Conservation (phyloP, 176 grass and related monocot species). For the Oryza longistaminata region DNA sequence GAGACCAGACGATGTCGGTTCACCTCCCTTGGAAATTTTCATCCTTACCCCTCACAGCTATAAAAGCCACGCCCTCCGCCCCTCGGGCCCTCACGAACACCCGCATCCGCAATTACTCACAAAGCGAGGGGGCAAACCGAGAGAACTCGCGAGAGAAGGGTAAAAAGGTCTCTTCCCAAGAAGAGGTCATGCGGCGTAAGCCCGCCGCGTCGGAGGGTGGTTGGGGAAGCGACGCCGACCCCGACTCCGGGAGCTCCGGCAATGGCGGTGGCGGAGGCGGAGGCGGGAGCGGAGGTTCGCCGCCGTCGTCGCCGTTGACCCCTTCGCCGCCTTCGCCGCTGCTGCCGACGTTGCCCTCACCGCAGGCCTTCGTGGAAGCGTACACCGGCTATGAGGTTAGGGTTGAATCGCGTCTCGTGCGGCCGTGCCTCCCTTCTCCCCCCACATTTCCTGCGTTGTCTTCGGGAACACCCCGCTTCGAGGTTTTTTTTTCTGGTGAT, state of each 20-base stretch:
- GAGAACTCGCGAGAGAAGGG: neutral
- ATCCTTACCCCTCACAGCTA: neutral
- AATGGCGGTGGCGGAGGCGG: neutral
- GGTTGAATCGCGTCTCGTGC: neutral
- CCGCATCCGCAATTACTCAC: neutral
- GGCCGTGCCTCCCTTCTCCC: neutral
- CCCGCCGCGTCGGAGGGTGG: neutral
- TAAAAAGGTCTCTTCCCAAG: neutral
- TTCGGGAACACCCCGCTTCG: no score
- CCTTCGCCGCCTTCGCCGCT: no score
- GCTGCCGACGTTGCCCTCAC: neutral
- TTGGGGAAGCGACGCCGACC: neutral
- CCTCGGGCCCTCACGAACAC: neutral
- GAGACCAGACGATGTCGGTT: neutral
- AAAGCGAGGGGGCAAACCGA: neutral
- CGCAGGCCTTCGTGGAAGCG: neutral
- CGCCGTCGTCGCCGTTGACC: neutral
- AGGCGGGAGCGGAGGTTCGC: no score
- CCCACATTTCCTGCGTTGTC: neutral
- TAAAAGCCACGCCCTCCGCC: neutral
- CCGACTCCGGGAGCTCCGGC: neutral
- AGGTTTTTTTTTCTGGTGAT: neutral
- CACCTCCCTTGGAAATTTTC: neutral
- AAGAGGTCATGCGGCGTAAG: neutral
- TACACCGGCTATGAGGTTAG: neutral